Evolutionary conservation across 2,329 filamentous ascomycete species (phyloP).

Genomic region (Chaetomiaceae sp.): DNA sequence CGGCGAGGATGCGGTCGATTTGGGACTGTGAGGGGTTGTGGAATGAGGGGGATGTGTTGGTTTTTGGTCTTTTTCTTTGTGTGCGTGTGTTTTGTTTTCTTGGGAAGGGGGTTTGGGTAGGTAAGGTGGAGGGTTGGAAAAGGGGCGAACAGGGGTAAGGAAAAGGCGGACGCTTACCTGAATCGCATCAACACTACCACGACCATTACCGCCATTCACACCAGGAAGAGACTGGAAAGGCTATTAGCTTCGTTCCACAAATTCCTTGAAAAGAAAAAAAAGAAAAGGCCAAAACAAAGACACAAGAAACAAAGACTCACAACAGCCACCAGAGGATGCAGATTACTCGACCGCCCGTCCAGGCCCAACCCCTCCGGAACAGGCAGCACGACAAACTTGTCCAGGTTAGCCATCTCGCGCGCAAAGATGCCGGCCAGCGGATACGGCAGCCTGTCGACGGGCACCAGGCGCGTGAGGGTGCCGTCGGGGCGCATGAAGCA

Average conservation of each 20-base stretch:
- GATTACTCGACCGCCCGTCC: conserved; percentile 36
- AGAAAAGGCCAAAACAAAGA: neutral
- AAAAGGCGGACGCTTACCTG: conserved; percentile 8
- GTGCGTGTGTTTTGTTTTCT: neutral
- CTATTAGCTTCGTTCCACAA: conserved; percentile 1
- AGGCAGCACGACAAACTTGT: conserved; percentile 43
- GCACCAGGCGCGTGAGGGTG: conserved; percentile 49
- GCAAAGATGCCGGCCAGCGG: conserved; percentile 40
- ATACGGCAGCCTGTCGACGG: conserved; percentile 47
- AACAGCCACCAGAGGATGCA: conserved; percentile 34
- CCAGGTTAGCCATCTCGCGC: conserved; percentile 33
- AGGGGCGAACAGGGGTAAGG: neutral
- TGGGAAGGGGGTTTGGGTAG: neutral
- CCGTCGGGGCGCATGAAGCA: conserved; percentile 51
- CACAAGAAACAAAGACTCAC: conserved; percentile 24
- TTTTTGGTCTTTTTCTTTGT: too few relatives aligned
- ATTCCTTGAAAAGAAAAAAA: neutral
- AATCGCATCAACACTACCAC: conserved; percentile 1
- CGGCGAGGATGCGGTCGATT: conserved; percentile 37
- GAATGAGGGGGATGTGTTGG: too few relatives aligned
- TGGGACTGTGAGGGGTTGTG: neutral
- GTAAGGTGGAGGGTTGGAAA: neutral
- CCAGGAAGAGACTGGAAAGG: neutral
- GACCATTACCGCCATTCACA: neutral
- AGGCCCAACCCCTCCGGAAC: conserved; percentile 35